Conservation (phyloP, 345 rosid genomes). For the Boechera retrofracta region DNA sequence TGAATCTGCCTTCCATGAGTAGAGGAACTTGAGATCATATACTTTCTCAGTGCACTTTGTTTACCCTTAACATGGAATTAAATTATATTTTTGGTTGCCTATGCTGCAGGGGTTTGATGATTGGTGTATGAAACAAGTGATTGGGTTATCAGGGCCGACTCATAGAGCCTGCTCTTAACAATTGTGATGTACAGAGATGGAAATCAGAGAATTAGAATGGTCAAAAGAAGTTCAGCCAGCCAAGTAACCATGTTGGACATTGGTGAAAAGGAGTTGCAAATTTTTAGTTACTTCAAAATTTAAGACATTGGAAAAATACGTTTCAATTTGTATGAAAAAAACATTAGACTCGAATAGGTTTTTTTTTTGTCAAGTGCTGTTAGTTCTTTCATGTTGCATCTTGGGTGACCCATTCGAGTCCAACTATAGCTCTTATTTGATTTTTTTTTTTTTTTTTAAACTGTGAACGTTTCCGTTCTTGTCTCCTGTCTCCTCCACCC, state of each 20-base stretch:
- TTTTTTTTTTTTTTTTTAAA: no score
- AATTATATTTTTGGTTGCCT: neutral
- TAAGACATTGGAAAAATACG: conserved; percentile 25
- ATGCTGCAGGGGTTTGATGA: conserved; percentile 39
- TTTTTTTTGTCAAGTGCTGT: neutral
- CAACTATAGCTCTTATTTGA: no score
- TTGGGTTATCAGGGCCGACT: conserved; percentile 1
- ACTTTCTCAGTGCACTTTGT: neutral
- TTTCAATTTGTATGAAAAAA: conserved; percentile 18
- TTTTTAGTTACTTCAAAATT: neutral
- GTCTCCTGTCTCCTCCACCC: no score
- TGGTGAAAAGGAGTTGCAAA: neutral
- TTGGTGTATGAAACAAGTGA: conserved; percentile 15
- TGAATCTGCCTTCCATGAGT: neutral
- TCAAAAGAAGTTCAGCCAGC: conserved; percentile 10
- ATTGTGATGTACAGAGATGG: conserved; percentile 29
- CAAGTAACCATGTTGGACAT: conserved; percentile 23
- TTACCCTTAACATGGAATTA: neutral
- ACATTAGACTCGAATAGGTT: conserved; percentile 12
- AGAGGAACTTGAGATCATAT: neutral
- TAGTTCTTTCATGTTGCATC: neutral
- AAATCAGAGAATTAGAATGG: neutral
- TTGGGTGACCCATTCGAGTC: neutral
- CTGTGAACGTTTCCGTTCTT: no score
- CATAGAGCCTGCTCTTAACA: conserved; percentile 4